Base-by-base conservation (phyloP, 768 basidiomycete species). In the Phlegmacium glaucopus region DNA sequence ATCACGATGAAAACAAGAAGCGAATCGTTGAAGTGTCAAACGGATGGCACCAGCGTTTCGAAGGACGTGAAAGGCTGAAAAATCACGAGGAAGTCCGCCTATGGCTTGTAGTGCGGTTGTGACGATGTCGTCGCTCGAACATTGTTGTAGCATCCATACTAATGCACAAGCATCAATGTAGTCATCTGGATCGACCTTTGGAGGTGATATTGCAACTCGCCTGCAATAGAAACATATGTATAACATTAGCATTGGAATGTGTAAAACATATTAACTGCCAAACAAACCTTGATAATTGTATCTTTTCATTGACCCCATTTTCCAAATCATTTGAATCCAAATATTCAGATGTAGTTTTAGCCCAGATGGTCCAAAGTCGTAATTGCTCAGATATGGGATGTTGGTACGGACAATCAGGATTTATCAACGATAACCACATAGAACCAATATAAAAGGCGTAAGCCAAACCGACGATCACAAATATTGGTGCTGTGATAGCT, bases 361-460 rank as follows among this genome's bases (percentile, higher is more conserved):
- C 18, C 22, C 29, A 42, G 16, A 36, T 36, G 26, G 53, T 30
- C 56, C 56, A 61, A 26, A 32, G 47, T 35, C 65, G 64, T 3
- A 74, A 49, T 29, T 68, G 62, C 18, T 64, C 67, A 11, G 70
- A 66, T 28, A 72, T 61, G 7, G 71, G 69, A 50, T 72, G 70
- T 38, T 71, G 66, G 45, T 70, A 72, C 3, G 72, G 72, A 44
- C 70, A 74, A 22, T 67, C 61, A 4, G 71, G 66, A 44, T 72
- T 65, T 25, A 71, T 39, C n/a, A 72, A 39, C 1, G 72, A 68
- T 32, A 72, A 54, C 57, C 61, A 67, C 29, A 72, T 68, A 1
- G 72, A 71, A 0, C 61, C 62, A 15, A 64, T 45, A 49, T 74
- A 74, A 40, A 71, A 69, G 6, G 52, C 49, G 44, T 69, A 71